Conservation (phyloP, 2,329 filamentous ascomycete species). For the Bisporella sp. region DNA sequence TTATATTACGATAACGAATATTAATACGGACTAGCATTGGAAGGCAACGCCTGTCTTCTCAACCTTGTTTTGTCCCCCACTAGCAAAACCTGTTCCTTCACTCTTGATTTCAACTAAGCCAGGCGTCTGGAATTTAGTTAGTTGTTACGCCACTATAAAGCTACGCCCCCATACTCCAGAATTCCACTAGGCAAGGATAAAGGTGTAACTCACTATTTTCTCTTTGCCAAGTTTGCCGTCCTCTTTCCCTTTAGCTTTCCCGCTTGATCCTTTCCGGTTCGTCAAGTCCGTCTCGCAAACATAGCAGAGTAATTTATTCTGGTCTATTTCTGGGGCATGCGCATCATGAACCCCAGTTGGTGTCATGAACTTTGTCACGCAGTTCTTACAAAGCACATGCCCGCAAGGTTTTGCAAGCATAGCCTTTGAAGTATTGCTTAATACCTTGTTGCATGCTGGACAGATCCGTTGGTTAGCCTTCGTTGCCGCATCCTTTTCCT, state of each 20-base stretch:
- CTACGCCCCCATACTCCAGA: not conserved
- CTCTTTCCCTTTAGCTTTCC: conserved; percentile 36
- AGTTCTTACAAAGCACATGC: conserved; percentile 82
- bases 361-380: conserved; percentile 76
- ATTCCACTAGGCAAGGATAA: not conserved
- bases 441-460: conserved; percentile 75
- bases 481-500: conserved; percentile 50
- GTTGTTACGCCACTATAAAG: not conserved
- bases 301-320: conserved; percentile 62
- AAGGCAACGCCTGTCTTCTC: not conserved
- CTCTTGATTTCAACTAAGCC: conserved; percentile 53
- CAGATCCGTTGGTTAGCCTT: conserved; percentile 54
- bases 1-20: not conserved
- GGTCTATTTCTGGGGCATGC: conserved; percentile 44
- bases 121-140: conserved; percentile 33
- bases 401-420: conserved; percentile 83
- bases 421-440: conserved; percentile 77
- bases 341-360: conserved; percentile 48
- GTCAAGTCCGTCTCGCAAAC: conserved; percentile 81
- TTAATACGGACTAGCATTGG: not conserved
- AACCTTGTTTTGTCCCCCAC: not conserved
- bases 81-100: not conserved
- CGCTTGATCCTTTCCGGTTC: conserved; percentile 23
- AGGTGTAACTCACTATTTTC: conserved; percentile 33
- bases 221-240: conserved; percentile 44